A percentile compares a stretch with the other conserved stretches of the same genome.
Conservation (phyloP, 495 filamentous ascomycete species). For the Talaromyces ruber region DNA sequence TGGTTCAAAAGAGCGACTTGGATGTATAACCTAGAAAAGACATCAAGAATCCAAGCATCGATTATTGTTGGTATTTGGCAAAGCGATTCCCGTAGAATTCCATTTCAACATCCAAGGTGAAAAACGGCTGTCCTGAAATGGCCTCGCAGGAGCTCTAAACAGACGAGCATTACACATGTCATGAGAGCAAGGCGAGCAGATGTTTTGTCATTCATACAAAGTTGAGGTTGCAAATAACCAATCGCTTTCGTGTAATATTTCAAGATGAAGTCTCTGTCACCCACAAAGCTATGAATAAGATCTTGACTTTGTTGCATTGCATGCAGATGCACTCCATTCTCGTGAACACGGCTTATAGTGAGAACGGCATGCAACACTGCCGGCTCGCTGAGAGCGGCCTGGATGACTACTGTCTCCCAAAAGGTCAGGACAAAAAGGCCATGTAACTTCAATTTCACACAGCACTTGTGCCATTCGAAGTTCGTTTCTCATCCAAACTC, state of each 20-base stretch:
- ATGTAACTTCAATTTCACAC: conserved; percentile 49
- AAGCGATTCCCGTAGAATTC: neutral
- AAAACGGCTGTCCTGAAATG: conserved; percentile 26
- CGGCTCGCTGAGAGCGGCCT: conserved; percentile 51
- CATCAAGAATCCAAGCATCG: neutral
- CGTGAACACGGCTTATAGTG: conserved; percentile 54
- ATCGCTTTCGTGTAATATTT: conserved; percentile 22
- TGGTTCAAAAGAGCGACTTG: neutral
- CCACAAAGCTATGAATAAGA: conserved; percentile 3
- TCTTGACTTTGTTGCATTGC: neutral
- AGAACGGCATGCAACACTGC: conserved; percentile 57
- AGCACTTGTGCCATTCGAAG: conserved; percentile 52
- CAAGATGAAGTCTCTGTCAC: conserved; percentile 12
- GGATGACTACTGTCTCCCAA: conserved; percentile 46
- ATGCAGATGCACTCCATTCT: conserved; percentile 27
- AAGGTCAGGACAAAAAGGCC: conserved; percentile 57
- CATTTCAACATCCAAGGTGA: conserved; percentile 34
- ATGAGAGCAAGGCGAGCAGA: conserved; percentile 8
- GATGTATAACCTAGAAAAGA: neutral
- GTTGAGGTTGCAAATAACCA: neutral
- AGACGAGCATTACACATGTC: conserved; percentile 41
- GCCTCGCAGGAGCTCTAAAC: conserved; percentile 43
- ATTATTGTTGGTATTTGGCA: neutral
- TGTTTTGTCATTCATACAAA: neutral
- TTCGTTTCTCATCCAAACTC: conserved; percentile 40